Base-by-base conservation (phyloP, 306 rosid genomes). In the Mimosa pudica region DNA sequence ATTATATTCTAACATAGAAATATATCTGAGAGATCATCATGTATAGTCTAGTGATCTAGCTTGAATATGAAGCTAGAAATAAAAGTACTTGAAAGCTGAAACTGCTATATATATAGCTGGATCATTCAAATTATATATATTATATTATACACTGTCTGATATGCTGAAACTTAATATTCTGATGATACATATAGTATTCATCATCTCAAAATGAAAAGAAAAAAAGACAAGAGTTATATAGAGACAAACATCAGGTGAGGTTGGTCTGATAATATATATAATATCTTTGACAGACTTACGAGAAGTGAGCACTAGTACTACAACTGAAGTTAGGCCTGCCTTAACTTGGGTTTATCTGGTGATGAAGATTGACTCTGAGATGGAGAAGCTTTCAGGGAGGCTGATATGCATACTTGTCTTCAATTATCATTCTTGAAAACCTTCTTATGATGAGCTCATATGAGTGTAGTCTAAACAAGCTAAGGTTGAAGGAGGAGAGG, bases 241-340 rank as follows among this genome's bases (percentile, higher is more conserved):
- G 61, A 16, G 30, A 63, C 68, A 64, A 68, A 74, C 70, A 66
- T 52, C 18, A 38, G 52, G 6, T 38, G 9, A 9, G 66, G 10
- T 73, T 60, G 71, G 75, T 70, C 49, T 51, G 71, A 55, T 30
- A n/a, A 75, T 47, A 47, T 46, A 46, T 47, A 46, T 45, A 48
- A 24, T 61, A 70, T 54, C 17, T 48, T 47, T 84, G 88, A 85
- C 88, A 85, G 88, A 85, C 24, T 85, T 85, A 65, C 84, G 86
- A 85, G 88, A 75, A 71, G 88, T 85, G 84, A 84, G 80, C 84
- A 87, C 85, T 32, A 32, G 41, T 20, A 10, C 33, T 57, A n/a
- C 12, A 38, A 38, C 3, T 8, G 65, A 35, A 60, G 64, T 9
- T 58, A 12, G 5, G 58, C 58, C 58, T 58, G 64, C 64, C 64